Base-by-base conservation (phyloP, 2,329 filamentous ascomycete species). In the Colletotrichum godetiae region DNA sequence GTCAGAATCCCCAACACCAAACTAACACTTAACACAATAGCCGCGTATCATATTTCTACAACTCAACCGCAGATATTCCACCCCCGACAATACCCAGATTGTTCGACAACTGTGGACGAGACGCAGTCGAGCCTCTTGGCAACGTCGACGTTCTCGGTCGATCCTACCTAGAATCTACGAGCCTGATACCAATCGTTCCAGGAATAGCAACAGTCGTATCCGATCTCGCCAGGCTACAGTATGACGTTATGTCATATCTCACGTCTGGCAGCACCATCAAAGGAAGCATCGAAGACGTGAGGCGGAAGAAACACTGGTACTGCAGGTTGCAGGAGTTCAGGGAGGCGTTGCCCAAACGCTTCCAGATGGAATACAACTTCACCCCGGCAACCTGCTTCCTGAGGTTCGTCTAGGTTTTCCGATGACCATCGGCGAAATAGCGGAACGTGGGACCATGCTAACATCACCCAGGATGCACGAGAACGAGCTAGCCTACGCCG, bases 41-140 rank as follows among this genome's bases (percentile, higher is more conserved):
- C 37, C 71, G 71, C 19, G 49, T 73, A 2, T 73, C 71, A 7
- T 73, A 73, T n/a, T 73, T 73, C 15, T 73, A 73, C 19, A 12
- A 29, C 3, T 58, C 68, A 8, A 27, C 52, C 3, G 57, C 71
- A 13, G 53, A 73, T 22, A 70, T 71, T 3, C 71, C 71, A 3
- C 71, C 71, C 5, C 71, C 71, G 8, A 2, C 71, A 4, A 64
- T 73, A 71, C 71, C 71, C 0, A 70, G 12, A 22, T 11, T 73
- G 10, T 73, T 73, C 5, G 71, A 73, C 31, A 57, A 71, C 35
- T 11, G 65, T 6, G 71, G 67, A 13, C 13, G 19, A 19, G 71
- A 73, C n/a, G 60, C 60, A 19, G 12, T 61, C 15, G 67, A 62
- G 7, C 49, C 33, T 5, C 64, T 42, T n/a, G 67, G 67, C 22